Conservation (phyloP, 2,329 filamentous ascomycete species). For the Stagonosporopsis chrysanthemi region DNA sequence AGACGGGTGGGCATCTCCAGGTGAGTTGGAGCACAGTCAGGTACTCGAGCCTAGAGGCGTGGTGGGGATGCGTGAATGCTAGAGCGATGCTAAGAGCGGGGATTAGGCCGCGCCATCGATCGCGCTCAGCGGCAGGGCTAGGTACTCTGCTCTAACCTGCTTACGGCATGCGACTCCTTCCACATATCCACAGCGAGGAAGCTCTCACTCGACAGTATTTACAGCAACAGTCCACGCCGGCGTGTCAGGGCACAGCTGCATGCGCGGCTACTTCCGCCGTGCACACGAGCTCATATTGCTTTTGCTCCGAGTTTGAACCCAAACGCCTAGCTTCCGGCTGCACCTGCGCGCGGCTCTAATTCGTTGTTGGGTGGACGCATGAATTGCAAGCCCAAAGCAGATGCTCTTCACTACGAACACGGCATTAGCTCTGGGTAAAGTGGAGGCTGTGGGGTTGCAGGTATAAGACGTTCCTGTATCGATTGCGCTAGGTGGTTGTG, state of each 20-base stretch:
- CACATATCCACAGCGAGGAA: background rate
- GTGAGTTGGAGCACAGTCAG: slow-evolving; percentile 12
- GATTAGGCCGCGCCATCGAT: slow-evolving; percentile 8
- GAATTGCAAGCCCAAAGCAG: slow-evolving; percentile 28
- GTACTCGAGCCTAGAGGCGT: slow-evolving; percentile 7
- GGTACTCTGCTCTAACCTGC: background rate
- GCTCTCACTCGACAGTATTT: background rate
- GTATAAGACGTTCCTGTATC: slow-evolving; percentile 13
- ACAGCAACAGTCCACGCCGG: slow-evolving; percentile 16
- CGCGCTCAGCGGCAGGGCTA: background rate
- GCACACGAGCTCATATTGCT: slow-evolving; percentile 10
- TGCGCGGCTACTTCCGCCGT: slow-evolving; percentile 23
- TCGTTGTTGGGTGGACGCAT: slow-evolving; percentile 24
- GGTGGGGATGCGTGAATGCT: slow-evolving; percentile 14
- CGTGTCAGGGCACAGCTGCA: slow-evolving; percentile 30
- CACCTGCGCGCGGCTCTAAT: slow-evolving; percentile 22
- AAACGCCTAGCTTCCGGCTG: slow-evolving; percentile 29
- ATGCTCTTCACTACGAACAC: slow-evolving; percentile 16
- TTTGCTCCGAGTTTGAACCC: slow-evolving; percentile 30
- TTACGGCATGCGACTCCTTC: slow-evolving; percentile 1
- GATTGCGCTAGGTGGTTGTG: slow-evolving; percentile 10
- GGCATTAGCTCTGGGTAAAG: slow-evolving; percentile 5
- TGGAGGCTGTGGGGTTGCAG: slow-evolving; percentile 8
- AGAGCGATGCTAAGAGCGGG: slow-evolving; percentile 8
- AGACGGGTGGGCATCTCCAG: slow-evolving; percentile 35